phyloP scores from a whole-genome alignment of 129 eudicot genomes.

The Chrysanthemum seticuspe region DNA sequence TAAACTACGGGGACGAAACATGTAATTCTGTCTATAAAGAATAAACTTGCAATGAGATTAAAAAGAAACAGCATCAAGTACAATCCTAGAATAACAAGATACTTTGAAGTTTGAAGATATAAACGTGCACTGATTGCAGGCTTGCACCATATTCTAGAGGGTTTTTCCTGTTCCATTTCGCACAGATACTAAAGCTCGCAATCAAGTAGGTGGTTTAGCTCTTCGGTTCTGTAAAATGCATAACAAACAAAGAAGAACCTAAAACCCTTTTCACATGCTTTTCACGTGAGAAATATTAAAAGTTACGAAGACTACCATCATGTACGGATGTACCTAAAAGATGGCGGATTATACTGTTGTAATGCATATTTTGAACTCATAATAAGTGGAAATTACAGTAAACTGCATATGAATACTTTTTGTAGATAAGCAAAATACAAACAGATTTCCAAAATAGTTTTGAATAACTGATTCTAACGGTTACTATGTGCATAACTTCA shows the following conservation, averaged over 20 bases:
- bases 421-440: background rate
- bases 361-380: background rate
- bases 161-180: background rate
- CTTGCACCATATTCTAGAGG: background rate
- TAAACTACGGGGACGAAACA: no score
- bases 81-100: background rate
- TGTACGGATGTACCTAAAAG: background rate
- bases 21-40: no score
- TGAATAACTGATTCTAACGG: background rate
- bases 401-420: constrained; percentile 4
- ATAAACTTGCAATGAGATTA: no score
- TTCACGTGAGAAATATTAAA: background rate
- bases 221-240: background rate
- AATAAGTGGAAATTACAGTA: background rate
- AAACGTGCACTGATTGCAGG: background rate
- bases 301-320: background rate
- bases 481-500: constrained; percentile 8
- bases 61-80: background rate
- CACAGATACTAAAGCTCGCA: background rate
- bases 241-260: background rate
- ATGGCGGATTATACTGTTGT: background rate
- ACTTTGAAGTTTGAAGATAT: background rate
- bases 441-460: background rate
- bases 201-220: background rate
- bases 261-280: constrained; percentile 12